Conservation (phyloP, 768 basidiomycete species). For the Leucocoprinus leucothites region DNA sequence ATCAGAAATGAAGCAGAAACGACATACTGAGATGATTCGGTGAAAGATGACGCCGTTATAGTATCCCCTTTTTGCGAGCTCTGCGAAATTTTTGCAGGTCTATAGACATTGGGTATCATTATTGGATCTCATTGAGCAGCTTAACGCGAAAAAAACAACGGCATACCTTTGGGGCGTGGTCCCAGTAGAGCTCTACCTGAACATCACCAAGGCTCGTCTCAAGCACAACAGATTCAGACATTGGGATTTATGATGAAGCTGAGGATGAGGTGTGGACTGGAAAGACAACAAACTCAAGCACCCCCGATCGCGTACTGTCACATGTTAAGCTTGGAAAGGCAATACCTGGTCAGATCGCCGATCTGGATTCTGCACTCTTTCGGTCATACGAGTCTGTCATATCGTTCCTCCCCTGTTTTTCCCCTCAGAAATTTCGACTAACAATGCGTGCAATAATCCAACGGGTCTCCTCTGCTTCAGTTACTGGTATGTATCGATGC, state of each 20-base stretch:
- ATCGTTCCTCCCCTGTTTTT: slow-evolving; percentile 35
- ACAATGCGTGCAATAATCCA: slow-evolving; percentile 81
- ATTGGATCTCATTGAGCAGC: slow-evolving; percentile 11
- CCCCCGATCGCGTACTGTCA: too few relatives aligned
- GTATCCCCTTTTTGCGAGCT: slow-evolving; percentile 87
- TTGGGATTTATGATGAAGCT: background rate
- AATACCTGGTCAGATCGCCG: too few relatives aligned
- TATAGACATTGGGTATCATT: slow-evolving; percentile 29
- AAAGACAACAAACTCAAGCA: too few relatives aligned
- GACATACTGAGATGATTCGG: slow-evolving; percentile 78
- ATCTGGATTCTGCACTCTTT: too few relatives aligned
- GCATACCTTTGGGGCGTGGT: slow-evolving; percentile 74
- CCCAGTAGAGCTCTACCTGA: slow-evolving; percentile 88
- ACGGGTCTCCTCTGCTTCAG: slow-evolving; percentile 81
- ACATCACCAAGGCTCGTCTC: slow-evolving; percentile 87
- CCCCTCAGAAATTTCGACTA: slow-evolving; percentile 35
- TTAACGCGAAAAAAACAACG: background rate
- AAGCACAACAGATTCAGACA: slow-evolving; percentile 60
- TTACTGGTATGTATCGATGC: slow-evolving; percentile 50
- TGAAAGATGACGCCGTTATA: slow-evolving; percentile 91
- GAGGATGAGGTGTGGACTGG: too few relatives aligned
- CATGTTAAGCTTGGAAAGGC: too few relatives aligned
- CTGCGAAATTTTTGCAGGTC: slow-evolving; percentile 95
- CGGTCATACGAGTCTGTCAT: too few relatives aligned
- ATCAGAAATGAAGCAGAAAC: background rate